phyloP scores from a whole-genome alignment of 2,329 filamentous ascomycete genomes.

The Trichoderma brevicompactum region DNA sequence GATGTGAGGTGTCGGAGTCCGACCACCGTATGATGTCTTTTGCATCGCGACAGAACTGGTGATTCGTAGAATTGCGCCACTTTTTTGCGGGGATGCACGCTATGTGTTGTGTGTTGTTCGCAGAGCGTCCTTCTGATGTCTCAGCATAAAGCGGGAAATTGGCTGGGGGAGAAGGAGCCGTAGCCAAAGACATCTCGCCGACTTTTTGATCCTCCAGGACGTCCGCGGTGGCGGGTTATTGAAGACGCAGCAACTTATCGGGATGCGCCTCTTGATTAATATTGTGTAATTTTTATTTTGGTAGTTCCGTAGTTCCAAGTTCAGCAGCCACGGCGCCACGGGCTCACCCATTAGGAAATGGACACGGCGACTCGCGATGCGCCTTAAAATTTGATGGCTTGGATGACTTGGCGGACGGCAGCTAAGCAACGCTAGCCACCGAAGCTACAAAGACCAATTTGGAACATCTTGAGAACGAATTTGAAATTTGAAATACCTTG shows the following conservation, averaged over 20 bases:
- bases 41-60: constrained; percentile 3
- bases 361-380: constrained; percentile 7
- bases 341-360: background rate
- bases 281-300: no score
- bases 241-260: background rate
- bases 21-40: constrained; percentile 12
- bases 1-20: constrained; percentile 5
- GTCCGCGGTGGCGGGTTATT: no score
- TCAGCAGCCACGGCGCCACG: constrained; percentile 7
- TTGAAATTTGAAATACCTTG: background rate
- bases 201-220: background rate
- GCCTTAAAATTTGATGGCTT: constrained; percentile 19
- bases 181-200: background rate
- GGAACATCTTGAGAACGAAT: background rate
- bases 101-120: background rate
- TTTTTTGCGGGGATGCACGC: constrained; percentile 14
- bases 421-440: constrained; percentile 10
- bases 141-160: constrained; percentile 7
- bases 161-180: background rate
- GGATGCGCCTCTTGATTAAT: no score
- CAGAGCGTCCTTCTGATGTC: background rate
- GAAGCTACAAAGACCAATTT: constrained; percentile 7
- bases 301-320: background rate
- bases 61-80: constrained; percentile 16
- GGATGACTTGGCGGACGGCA: constrained; percentile 9